phyloP scores from a whole-genome alignment of 129 eudicot species.

The carrot (Daucus carota) region DNA sequence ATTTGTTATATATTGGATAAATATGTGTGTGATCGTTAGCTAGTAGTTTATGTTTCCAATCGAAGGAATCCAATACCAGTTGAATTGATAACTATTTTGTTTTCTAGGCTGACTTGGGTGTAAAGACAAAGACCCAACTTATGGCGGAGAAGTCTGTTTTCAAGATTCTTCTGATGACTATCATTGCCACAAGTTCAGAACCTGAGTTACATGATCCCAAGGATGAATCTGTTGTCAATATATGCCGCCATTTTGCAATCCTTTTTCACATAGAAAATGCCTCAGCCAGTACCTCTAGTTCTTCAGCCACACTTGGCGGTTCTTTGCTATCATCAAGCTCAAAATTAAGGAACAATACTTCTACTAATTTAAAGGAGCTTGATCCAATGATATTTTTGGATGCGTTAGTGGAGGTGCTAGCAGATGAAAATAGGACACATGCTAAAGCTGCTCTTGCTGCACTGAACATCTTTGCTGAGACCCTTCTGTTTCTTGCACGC shows the following conservation, averaged over 20 bases:
- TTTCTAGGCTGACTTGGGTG: slow-evolving; percentile 90
- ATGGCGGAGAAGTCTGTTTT: slow-evolving; percentile 94
- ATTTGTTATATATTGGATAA: not conserved
- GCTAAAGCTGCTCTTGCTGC: slow-evolving; percentile 90
- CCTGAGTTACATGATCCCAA: slow-evolving; percentile 62
- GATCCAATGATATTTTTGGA: slow-evolving; percentile 91
- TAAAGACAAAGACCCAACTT: slow-evolving; percentile 95
- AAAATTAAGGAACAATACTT: slow-evolving; percentile 42
- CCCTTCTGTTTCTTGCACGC: slow-evolving; percentile 80
- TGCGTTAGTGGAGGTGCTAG: slow-evolving; percentile 88
- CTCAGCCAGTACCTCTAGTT: slow-evolving; percentile 33
- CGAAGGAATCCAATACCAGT: not conserved
- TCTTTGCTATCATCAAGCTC: slow-evolving; percentile 47
- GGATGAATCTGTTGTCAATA: slow-evolving; percentile 67
- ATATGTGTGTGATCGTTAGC: too few species aligned
- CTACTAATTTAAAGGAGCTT: slow-evolving; percentile 70
- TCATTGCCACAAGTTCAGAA: slow-evolving; percentile 85
- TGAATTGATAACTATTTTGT: slow-evolving; percentile 12
- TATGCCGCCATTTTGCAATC: slow-evolving; percentile 96
- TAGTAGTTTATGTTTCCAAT: not conserved
- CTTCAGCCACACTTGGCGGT: slow-evolving; percentile 57
- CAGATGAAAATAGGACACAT: slow-evolving; percentile 76
- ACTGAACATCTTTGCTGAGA: slow-evolving; percentile 63
- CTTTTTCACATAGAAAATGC: slow-evolving; percentile 68
- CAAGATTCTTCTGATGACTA: slow-evolving; percentile 83